phyloP scores from a whole-genome alignment of 768 basidiomycete species.

The Leccinum barrowsii region DNA sequence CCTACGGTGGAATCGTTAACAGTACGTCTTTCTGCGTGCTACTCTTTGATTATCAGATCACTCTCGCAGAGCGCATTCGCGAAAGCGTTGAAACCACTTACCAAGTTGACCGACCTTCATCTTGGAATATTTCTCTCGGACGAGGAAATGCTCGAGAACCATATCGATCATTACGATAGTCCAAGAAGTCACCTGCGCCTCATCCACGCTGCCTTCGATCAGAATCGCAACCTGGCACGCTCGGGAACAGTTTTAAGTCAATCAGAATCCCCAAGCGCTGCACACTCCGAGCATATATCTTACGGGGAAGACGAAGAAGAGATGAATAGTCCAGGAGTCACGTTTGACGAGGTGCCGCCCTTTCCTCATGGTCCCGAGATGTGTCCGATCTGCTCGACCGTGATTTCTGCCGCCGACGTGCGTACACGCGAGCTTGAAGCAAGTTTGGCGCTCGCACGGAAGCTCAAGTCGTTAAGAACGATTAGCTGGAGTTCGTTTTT shows the following conservation, averaged over 20 bases:
- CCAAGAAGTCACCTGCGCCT: constrained; percentile 20
- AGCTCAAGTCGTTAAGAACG: constrained; percentile 40
- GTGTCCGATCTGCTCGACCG: constrained; percentile 36
- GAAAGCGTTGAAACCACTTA: constrained; percentile 43
- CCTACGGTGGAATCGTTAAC: constrained; percentile 41
- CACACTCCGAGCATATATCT: constrained; percentile 17
- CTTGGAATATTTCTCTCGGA: constrained; percentile 64
- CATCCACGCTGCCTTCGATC: constrained; percentile 10
- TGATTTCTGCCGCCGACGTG: constrained; percentile 28
- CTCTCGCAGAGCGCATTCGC: constrained; percentile 40
- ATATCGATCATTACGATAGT: constrained; percentile 33
- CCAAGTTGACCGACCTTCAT: constrained; percentile 46
- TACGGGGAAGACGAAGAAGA: constrained; percentile 20
- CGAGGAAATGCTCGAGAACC: constrained; percentile 44
- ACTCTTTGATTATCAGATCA: constrained; percentile 2
- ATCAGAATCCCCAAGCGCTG: constrained; percentile 11
- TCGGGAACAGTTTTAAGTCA: constrained; percentile 24
- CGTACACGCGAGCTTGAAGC: constrained; percentile 46
- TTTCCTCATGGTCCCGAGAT: constrained; percentile 32
- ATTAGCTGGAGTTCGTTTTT: constrained; percentile 57
- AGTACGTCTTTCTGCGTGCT: constrained; percentile 38
- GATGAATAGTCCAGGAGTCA: neutral
- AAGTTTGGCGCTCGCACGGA: constrained; percentile 42
- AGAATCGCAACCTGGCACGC: neutral
- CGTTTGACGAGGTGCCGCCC: constrained; percentile 16